These are phyloP conservation scores for Hanseniaspora lindneri DNA, from an alignment of 805 yeast genomes.

Conservation along the genomic window DNA sequence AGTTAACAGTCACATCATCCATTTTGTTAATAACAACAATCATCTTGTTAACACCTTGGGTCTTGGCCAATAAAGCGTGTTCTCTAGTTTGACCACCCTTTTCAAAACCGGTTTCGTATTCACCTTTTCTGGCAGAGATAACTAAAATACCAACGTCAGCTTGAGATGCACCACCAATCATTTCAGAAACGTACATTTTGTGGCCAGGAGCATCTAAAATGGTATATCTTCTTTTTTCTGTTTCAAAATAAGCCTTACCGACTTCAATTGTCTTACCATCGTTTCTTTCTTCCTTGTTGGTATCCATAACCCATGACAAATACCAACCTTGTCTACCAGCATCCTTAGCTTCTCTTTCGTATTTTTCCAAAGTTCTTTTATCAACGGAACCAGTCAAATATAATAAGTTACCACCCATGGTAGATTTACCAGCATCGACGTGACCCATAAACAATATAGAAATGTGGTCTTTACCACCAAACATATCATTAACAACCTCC, in stretches of 20 bases:
- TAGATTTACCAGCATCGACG: conserved; percentile 98
- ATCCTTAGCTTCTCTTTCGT: conserved; percentile 96
- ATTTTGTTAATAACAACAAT: conserved; percentile 92
- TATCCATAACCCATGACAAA: conserved; percentile 98
- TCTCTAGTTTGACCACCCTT: conserved; percentile 98
- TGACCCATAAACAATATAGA: conserved; percentile 98
- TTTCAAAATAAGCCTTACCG: conserved; percentile 94
- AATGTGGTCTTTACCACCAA: conserved; percentile 94
- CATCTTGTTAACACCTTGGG: conserved; percentile 93
- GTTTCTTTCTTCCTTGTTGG: conserved; percentile 95
- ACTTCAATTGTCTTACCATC: conserved; percentile 99
- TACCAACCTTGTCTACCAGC: conserved; percentile 99
- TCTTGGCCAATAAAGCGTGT: conserved; percentile 93
- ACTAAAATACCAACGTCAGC: conserved; percentile 97
- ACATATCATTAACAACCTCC: conserved; percentile 80
- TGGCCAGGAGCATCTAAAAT: conserved; percentile 99
- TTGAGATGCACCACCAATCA: conserved; percentile 99
- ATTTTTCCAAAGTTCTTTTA: conserved; percentile 95
- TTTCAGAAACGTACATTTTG: conserved; percentile 95
- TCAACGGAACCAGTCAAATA: conserved; percentile 94
- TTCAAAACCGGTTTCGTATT: conserved; percentile 97
- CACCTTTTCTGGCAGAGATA: conserved; percentile 97
- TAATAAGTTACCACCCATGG: conserved; percentile 97
- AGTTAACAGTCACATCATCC: conserved; percentile 94
- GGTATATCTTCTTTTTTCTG: conserved; percentile 94